Conservation (phyloP, 768 basidiomycete species). For the Jaapia argillacea region DNA sequence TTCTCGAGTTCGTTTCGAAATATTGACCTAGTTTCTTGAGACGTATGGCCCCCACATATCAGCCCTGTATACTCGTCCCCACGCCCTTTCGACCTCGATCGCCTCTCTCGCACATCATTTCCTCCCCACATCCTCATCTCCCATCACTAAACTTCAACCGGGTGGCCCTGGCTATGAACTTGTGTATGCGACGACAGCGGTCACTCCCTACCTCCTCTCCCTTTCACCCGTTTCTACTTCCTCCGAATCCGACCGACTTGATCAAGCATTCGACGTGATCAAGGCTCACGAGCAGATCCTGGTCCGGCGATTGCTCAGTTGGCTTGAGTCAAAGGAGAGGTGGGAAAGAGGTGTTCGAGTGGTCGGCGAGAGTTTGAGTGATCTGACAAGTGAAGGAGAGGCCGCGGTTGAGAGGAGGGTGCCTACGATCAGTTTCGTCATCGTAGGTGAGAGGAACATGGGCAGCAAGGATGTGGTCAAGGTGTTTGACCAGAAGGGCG, state of each 20-base stretch:
- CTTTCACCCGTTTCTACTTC: slow-evolving; percentile 30
- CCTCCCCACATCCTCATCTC: slow-evolving; percentile 24
- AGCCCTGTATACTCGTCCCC: slow-evolving; percentile 46
- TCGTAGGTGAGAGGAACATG: slow-evolving; percentile 44
- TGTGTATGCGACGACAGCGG: slow-evolving; percentile 48
- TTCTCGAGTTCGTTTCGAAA: neutral
- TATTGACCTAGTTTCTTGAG: neutral
- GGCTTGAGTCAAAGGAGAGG: slow-evolving; percentile 37
- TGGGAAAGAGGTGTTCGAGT: slow-evolving; percentile 46
- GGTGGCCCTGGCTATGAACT: slow-evolving; percentile 72
- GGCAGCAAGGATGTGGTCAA: slow-evolving; percentile 55
- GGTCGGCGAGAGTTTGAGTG: slow-evolving; percentile 60
- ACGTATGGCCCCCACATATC: slow-evolving; percentile 63
- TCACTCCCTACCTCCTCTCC: slow-evolving; percentile 53
- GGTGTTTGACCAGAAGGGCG: slow-evolving; percentile 51
- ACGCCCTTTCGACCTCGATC: slow-evolving; percentile 40
- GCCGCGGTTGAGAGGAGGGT: slow-evolving; percentile 31
- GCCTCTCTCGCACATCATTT: slow-evolving; percentile 63
- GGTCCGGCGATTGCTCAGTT: slow-evolving; percentile 41
- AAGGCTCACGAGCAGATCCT: slow-evolving; percentile 52
- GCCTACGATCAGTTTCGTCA: slow-evolving; percentile 67
- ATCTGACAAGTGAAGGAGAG: no score
- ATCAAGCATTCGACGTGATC: slow-evolving; percentile 45
- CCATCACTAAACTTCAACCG: slow-evolving; percentile 51
- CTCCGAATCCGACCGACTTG: slow-evolving; percentile 19